Percentiles rank a stretch among this genome's conserved stretches.
phyloP scores from a whole-genome alignment of 345 rosid species.

The Gossypium raimondii region DNA sequence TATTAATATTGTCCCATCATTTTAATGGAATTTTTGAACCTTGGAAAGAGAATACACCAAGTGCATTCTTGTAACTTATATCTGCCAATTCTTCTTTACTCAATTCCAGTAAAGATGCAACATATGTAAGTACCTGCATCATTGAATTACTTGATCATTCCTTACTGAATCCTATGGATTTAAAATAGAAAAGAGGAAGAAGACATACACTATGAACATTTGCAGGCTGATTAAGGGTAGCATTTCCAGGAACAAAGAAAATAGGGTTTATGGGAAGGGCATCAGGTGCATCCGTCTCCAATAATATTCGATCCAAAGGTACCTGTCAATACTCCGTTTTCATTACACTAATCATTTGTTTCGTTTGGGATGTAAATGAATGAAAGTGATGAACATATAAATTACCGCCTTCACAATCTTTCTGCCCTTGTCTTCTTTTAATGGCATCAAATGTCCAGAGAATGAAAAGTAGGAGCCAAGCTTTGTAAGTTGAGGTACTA shows the following conservation, averaged over 20 bases:
- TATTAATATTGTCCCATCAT: no score
- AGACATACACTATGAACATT: slow-evolving; percentile 57
- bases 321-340: slow-evolving; percentile 31
- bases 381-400: slow-evolving; percentile 9
- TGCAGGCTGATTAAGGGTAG: slow-evolving; percentile 76
- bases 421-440: slow-evolving; percentile 64
- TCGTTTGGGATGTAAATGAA: no score
- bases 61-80: slow-evolving; percentile 48
- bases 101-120: slow-evolving; percentile 58
- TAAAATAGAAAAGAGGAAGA: neutral
- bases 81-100: slow-evolving; percentile 62
- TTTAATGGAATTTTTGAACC: slow-evolving; percentile 33
- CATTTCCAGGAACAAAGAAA: slow-evolving; percentile 40
- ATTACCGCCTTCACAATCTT: slow-evolving; percentile 59
- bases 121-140: slow-evolving; percentile 53
- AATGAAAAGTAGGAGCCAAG: slow-evolving; percentile 90
- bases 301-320: slow-evolving; percentile 67
- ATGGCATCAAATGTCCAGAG: slow-evolving; percentile 83
- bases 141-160: neutral
- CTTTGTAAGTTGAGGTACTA: slow-evolving; percentile 78
- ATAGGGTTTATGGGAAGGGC: slow-evolving; percentile 54
- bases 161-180: neutral
- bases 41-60: slow-evolving; percentile 53
- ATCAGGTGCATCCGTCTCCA: slow-evolving; percentile 91
- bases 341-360: no score